Percentiles rank a stretch among this genome's conserved stretches.
phyloP scores from a whole-genome alignment of 345 rosid genomes.

The Turritis glabra region DNA sequence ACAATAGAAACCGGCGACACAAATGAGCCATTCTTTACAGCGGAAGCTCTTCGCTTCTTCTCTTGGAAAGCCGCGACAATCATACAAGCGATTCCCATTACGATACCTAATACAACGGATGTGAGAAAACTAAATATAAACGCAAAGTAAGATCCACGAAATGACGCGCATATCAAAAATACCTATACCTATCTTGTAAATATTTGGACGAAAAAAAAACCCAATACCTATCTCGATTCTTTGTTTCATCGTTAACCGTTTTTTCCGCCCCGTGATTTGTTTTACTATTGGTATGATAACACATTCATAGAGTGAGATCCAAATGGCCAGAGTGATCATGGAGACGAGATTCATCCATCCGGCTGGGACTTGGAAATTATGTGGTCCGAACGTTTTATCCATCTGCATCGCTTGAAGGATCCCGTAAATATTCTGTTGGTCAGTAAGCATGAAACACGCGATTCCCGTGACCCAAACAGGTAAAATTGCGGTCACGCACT shows the following conservation, averaged over 20 bases:
- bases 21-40: constrained; percentile 44
- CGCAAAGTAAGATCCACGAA: not conserved
- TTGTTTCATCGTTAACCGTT: constrained; percentile 49
- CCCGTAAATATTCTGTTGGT: constrained; percentile 67
- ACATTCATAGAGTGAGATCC: constrained; percentile 65
- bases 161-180: not conserved
- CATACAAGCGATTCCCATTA: constrained; percentile 58
- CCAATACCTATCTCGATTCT: constrained; percentile 58
- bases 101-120: constrained; percentile 21
- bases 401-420: constrained; percentile 60
- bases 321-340: constrained; percentile 61
- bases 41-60: constrained; percentile 47
- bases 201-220: not conserved
- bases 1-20: constrained; percentile 48
- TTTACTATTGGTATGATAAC: constrained; percentile 41
- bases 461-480: constrained; percentile 72
- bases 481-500: constrained; percentile 47
- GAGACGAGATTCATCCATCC: constrained; percentile 66
- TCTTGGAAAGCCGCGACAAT: constrained; percentile 54
- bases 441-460: constrained; percentile 60
- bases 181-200: constrained; percentile 28
- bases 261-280: constrained; percentile 37
- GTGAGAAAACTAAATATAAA: not conserved
- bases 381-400: constrained; percentile 42
- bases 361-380: constrained; percentile 53